A percentile compares a stretch with the other conserved stretches of the same genome.
Conservation (phyloP, 495 filamentous ascomycete species). For the Glarea lozoyensis region DNA sequence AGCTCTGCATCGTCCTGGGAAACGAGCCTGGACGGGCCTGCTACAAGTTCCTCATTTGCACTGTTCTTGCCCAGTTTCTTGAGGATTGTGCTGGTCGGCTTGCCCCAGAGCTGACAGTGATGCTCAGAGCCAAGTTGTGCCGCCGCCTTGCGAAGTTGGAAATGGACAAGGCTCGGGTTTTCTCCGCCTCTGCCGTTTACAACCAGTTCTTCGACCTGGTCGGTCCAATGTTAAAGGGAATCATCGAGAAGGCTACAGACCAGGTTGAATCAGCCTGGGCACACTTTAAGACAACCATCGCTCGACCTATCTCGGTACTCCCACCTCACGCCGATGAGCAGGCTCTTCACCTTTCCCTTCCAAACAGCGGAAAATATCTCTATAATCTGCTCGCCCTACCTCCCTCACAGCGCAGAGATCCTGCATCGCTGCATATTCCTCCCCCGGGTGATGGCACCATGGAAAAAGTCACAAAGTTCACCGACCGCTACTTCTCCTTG, state of each 20-base stretch:
- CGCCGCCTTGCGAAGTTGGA: conserved; percentile 53
- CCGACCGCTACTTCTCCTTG: conserved; percentile 22
- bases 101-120: conserved; percentile 17
- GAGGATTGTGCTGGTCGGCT: conserved; percentile 24
- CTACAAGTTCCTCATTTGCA: conserved; percentile 49
- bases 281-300: conserved; percentile 28
- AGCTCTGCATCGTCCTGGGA: conserved; percentile 36
- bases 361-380: conserved; percentile 32
- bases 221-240: conserved; percentile 19
- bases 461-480: conserved; percentile 20
- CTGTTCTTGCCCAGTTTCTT: conserved; percentile 34
- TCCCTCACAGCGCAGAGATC: neutral
- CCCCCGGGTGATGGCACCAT: conserved; percentile 8
- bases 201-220: conserved; percentile 14
- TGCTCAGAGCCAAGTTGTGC: conserved; percentile 41
- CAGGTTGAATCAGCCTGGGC: conserved; percentile 25
- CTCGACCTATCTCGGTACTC: conserved; percentile 22
- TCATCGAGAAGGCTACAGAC: conserved; percentile 23
- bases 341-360: conserved; percentile 30
- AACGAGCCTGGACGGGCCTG: conserved; percentile 33
- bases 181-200: conserved; percentile 10
- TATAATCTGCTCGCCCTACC: conserved; percentile 9
- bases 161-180: conserved; percentile 20
- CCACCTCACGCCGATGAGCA: conserved; percentile 25
- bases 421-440: conserved; percentile 8